These are phyloP conservation scores for Postia placenta DNA, from an alignment of 768 basidiomycete genomes.

Conservation along the genomic window DNA sequence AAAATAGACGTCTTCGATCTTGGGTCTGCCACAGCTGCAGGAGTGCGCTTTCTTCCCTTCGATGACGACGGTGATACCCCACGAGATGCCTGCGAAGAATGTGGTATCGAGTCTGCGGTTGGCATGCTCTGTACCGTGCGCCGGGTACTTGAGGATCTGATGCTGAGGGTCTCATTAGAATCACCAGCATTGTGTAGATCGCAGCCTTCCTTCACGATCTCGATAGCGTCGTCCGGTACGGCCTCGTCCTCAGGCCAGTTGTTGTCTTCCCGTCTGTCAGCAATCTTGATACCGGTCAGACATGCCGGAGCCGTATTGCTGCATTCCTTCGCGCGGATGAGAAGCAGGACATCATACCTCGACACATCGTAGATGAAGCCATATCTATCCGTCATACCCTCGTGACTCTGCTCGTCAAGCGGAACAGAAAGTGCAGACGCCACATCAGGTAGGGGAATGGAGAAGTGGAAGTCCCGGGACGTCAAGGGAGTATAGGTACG, in stretches of 20 bases:
- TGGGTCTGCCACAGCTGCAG: slow-evolving; percentile 23
- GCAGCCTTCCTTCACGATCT: slow-evolving; percentile 36
- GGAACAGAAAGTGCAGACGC: slow-evolving; percentile 50
- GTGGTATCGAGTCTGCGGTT: slow-evolving; percentile 15
- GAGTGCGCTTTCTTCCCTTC: slow-evolving; percentile 42
- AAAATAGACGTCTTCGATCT: slow-evolving; percentile 49
- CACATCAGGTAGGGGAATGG: slow-evolving; percentile 53
- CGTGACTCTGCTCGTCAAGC: slow-evolving; percentile 44
- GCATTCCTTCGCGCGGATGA: slow-evolving; percentile 68
- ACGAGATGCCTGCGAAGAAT: slow-evolving; percentile 21
- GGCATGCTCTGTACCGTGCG: slow-evolving; percentile 14
- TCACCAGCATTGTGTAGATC: slow-evolving; percentile 31
- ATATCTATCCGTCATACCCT: slow-evolving; percentile 76
- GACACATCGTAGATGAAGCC: slow-evolving; percentile 89
- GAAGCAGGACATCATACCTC: slow-evolving; percentile 72
- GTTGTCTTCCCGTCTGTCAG: slow-evolving; percentile 75
- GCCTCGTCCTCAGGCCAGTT: slow-evolving; percentile 69
- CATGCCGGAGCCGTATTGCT: slow-evolving; percentile 76
- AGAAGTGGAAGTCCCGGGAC: slow-evolving; percentile 68
- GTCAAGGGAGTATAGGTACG: slow-evolving; percentile 69
- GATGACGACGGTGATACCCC: slow-evolving; percentile 44
- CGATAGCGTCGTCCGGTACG: slow-evolving; percentile 28
- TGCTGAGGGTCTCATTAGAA: slow-evolving; percentile 11
- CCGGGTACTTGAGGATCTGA: slow-evolving; percentile 17
- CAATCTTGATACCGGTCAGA: slow-evolving; percentile 82